phyloP scores from a whole-genome alignment of 345 rosid genomes.

The Mercurialis annua region DNA sequence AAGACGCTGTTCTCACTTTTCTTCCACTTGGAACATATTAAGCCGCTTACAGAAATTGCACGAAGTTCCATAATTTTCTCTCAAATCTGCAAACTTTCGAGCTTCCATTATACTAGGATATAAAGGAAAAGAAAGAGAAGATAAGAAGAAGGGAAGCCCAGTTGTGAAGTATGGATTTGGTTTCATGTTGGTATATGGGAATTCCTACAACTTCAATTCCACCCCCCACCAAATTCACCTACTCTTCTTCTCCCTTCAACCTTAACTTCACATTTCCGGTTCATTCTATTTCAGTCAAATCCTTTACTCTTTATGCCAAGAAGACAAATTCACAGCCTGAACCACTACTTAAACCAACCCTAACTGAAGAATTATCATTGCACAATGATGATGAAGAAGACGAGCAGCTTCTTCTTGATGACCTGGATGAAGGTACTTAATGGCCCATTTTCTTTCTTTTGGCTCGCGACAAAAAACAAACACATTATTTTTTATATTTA shows the following conservation, averaged over 20 bases:
- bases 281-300: slow-evolving; percentile 20
- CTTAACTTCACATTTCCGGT: slow-evolving; percentile 21
- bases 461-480: background rate
- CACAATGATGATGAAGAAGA: slow-evolving; percentile 48
- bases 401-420: slow-evolving; percentile 44
- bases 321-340: slow-evolving; percentile 36
- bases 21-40: background rate
- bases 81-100: background rate
- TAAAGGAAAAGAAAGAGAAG: background rate
- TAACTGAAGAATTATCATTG: slow-evolving; percentile 39
- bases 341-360: slow-evolving; percentile 36
- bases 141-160: background rate
- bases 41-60: background rate
- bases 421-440: slow-evolving; percentile 49
- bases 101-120: background rate
- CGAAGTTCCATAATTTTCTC: background rate
- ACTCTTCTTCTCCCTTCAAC: slow-evolving; percentile 14
- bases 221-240: slow-evolving; percentile 9
- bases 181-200: slow-evolving; percentile 24
- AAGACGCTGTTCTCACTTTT: too few relatives aligned
- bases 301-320: slow-evolving; percentile 38
- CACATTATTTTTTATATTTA: too few relatives aligned
- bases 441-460: slow-evolving; percentile 10
- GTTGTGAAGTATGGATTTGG: slow-evolving; percentile 29
- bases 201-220: slow-evolving; percentile 4